Percentiles rank a stretch among this genome's conserved stretches.
Evolutionary conservation across 345 rosid species (phyloP).

Genomic region (Brassica carinata): DNA sequence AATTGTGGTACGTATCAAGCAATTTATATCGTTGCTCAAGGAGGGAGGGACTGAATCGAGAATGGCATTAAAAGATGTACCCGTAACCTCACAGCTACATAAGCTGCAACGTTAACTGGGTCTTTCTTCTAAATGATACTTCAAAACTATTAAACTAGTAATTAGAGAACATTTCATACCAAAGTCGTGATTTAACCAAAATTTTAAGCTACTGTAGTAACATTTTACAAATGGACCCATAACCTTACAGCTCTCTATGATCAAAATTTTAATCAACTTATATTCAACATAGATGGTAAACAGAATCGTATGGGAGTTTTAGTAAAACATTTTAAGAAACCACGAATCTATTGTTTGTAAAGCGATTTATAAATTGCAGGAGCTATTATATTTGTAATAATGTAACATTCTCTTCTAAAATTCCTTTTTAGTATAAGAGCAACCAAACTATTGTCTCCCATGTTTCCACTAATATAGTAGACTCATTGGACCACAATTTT

Average conservation of each 20-base stretch:
- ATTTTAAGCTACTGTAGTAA: neutral
- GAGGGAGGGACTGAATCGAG: neutral
- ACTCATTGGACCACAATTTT: conserved; percentile 27
- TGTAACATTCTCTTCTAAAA: neutral
- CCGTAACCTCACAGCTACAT: neutral
- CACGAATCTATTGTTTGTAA: neutral
- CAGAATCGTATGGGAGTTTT: neutral
- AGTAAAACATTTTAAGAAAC: neutral
- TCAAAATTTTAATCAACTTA: neutral
- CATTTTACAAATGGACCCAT: neutral
- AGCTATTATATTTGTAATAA: neutral
- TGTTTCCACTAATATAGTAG: conserved; percentile 13
- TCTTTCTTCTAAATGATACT: neutral
- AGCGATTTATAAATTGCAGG: neutral
- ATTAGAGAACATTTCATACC: neutral
- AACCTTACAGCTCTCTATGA: neutral
- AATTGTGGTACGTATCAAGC: neutral
- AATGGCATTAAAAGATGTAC: neutral
- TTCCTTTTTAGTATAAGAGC: conserved; percentile 3
- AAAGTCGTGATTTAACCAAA: neutral
- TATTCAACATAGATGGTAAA: neutral
- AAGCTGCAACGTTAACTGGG: neutral
- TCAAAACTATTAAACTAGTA: neutral
- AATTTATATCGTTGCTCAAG: neutral
- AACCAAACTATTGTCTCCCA: conserved; percentile 2